phyloP scores from a whole-genome alignment of 306 rosid species.

The Urtica urens region DNA sequence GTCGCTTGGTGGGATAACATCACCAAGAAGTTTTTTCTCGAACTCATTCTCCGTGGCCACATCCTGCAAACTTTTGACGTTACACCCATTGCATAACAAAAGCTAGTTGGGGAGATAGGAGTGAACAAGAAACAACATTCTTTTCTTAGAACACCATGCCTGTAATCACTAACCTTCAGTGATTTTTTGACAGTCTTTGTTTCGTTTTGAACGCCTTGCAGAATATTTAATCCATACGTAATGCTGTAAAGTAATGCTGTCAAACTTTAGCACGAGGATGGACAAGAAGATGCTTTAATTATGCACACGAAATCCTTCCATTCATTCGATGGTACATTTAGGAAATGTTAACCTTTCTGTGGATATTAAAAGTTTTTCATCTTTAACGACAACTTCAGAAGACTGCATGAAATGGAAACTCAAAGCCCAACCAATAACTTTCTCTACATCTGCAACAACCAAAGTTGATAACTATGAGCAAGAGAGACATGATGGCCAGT shows the following conservation, averaged over 20 bases:
- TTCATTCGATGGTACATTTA: constrained; percentile 8
- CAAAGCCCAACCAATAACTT: constrained; percentile 78
- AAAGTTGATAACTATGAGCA: constrained; percentile 8
- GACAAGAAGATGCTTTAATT: neutral
- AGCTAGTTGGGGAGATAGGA: neutral
- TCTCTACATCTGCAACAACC: constrained; percentile 54
- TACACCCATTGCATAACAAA: constrained; percentile 6
- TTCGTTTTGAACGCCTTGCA: constrained; percentile 65
- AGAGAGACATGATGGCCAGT: neutral
- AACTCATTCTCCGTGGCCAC: constrained; percentile 90
- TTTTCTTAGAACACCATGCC: neutral
- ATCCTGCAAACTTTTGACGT: constrained; percentile 38
- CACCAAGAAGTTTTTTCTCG: constrained; percentile 82
- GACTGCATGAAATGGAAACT: constrained; percentile 62
- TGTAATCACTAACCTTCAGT: constrained; percentile 47
- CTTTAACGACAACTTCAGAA: constrained; percentile 36
- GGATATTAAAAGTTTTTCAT: constrained; percentile 50
- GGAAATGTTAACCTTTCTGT: constrained; percentile 49
- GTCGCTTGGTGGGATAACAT: constrained; percentile 84
- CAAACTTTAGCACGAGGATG: constrained; percentile 12
- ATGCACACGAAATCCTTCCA: neutral
- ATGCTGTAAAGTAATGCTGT: constrained; percentile 46
- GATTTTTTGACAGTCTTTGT: constrained; percentile 68
- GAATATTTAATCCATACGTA: constrained; percentile 53
- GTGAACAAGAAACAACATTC: neutral